Conservation (phyloP, 257 asterid species). For the Solanum sitiens region DNA sequence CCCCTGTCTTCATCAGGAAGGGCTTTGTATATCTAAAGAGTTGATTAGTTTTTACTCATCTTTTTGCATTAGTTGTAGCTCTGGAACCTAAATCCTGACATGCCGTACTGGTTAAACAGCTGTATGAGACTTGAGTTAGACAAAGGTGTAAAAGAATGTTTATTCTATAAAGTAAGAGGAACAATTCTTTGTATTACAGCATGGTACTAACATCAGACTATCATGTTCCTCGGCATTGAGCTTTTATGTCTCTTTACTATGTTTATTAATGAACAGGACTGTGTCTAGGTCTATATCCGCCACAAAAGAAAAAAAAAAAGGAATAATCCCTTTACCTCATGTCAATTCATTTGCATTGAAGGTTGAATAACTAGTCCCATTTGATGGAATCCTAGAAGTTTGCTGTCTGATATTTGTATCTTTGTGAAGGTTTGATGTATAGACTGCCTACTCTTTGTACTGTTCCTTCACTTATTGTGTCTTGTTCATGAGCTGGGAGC, state of each 20-base stretch:
- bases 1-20: neutral
- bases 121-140: neutral
- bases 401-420: neutral
- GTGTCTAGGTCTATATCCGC: conserved; percentile 14
- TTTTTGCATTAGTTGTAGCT: neutral
- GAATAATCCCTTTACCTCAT: neutral
- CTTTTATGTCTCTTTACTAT: conserved; percentile 18
- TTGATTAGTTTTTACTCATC: neutral
- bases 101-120: neutral
- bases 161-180: neutral
- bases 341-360: neutral
- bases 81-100: neutral
- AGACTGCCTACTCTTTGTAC: neutral
- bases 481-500: neutral
- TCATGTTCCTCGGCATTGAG: conserved; percentile 8
- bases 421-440: neutral
- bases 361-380: neutral
- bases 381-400: neutral
- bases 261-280: conserved; percentile 26
- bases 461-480: neutral
- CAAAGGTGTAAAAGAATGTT: neutral
- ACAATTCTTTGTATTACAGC: neutral
- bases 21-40: neutral
- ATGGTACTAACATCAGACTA: neutral
- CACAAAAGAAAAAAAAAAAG: neutral